Evolutionary conservation across 352 stramenopile genomes (phyloP).

Genomic region (Thalassiosira ordinaria): DNA sequence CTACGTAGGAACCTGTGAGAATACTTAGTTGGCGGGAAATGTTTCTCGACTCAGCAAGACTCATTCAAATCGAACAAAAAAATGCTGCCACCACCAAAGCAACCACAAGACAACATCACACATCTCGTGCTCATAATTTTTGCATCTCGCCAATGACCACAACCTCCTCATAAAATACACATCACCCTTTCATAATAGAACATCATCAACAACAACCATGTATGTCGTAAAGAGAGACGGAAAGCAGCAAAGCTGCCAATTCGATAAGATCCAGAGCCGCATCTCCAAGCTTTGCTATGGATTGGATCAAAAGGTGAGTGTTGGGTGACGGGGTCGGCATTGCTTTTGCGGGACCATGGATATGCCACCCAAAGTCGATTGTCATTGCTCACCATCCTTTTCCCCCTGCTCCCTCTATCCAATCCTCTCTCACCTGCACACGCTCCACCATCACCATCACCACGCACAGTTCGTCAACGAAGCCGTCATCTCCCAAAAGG

Average conservation of each 20-base stretch:
- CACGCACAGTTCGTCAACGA: constrained; percentile 94
- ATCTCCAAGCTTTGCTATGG: constrained; percentile 99
- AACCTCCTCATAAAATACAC: not conserved
- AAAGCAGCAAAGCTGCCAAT: constrained; percentile 93
- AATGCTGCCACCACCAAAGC: too few species aligned
- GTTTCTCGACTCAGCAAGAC: too few species aligned
- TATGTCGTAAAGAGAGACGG: constrained; percentile 95
- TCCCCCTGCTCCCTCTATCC: not conserved
- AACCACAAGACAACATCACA: too few species aligned
- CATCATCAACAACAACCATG: constrained; percentile 85
- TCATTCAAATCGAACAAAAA: too few species aligned
- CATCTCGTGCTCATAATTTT: constrained; percentile 6
- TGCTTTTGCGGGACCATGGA: not conserved
- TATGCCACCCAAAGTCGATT: not conserved
- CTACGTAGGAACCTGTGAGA: too few species aligned
- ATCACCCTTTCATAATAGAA: not conserved
- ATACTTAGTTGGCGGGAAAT: too few species aligned
- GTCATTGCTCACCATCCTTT: constrained; percentile 9
- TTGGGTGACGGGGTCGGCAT: not conserved
- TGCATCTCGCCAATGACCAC: not conserved
- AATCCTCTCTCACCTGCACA: not conserved
- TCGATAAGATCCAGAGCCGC: constrained; percentile 98
- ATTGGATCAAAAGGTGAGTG: constrained; percentile 89
- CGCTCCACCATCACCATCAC: not conserved
- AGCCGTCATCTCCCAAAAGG: constrained; percentile 98